These are phyloP conservation scores for Metschnikowia dekortorum DNA, from an alignment of 805 yeast genomes.

Conservation along the genomic window DNA sequence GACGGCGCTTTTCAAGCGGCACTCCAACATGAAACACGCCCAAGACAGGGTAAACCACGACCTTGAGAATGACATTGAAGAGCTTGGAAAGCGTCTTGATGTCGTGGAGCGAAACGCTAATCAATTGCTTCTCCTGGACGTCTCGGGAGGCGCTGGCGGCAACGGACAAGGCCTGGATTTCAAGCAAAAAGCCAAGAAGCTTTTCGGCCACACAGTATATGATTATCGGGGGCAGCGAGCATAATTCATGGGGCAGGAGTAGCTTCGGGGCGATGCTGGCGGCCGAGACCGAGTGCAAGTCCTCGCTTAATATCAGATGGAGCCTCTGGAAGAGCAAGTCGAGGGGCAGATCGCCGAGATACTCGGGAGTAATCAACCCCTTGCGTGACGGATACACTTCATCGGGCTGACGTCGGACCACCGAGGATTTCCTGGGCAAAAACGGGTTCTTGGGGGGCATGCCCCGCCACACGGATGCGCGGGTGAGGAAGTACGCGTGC, in stretches of 20 bases:
- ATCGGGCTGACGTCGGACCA: slow-evolving; percentile 27
- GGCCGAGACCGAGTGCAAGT: slow-evolving; percentile 22
- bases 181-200: slow-evolving; percentile 32
- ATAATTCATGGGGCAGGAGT: neutral
- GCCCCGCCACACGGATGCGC: neutral
- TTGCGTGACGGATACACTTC: slow-evolving; percentile 30
- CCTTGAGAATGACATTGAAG: slow-evolving; percentile 58
- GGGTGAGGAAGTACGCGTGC: neutral
- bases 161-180: slow-evolving; percentile 37
- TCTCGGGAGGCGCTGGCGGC: slow-evolving; percentile 13
- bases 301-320: slow-evolving; percentile 22
- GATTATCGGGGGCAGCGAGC: neutral
- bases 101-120: slow-evolving; percentile 79
- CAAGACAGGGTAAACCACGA: slow-evolving; percentile 66
- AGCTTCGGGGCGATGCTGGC: slow-evolving; percentile 1
- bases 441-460: slow-evolving; percentile 27
- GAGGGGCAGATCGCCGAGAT: slow-evolving; percentile 27
- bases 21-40: slow-evolving; percentile 53
- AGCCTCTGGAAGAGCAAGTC: slow-evolving; percentile 31
- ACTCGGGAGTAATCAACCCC: slow-evolving; percentile 33
- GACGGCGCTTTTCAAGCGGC: slow-evolving; percentile 55
- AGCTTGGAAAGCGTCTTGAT: slow-evolving; percentile 68
- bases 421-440: slow-evolving; percentile 21
- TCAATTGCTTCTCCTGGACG: slow-evolving; percentile 25
- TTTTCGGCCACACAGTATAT: slow-evolving; percentile 25